A percentile compares a stretch with the other conserved stretches of the same genome.
Evolutionary conservation across 1,139 yeast species (phyloP).

Genomic region (Yamadazyma conglobata): DNA sequence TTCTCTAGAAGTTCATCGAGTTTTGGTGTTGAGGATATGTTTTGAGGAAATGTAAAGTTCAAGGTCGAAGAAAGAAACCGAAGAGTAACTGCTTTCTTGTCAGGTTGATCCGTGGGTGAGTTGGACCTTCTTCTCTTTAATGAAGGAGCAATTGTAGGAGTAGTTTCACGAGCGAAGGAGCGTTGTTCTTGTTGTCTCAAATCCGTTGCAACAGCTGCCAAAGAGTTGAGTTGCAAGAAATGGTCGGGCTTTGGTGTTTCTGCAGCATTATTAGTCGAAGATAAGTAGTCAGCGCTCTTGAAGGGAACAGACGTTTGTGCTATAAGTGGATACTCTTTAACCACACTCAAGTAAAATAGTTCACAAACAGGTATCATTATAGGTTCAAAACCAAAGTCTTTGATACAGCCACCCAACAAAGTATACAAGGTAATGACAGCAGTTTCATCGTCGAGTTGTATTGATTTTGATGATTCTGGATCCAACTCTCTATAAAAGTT

Average conservation of each 20-base stretch:
- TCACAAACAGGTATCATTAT: constrained; percentile 63
- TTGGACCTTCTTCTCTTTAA: constrained; percentile 5
- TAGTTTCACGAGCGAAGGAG: constrained; percentile 4
- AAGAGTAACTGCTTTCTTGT: constrained; percentile 28
- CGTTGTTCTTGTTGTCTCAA: constrained; percentile 19
- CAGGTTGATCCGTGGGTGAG: constrained; percentile 4
- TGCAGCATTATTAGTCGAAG: constrained; percentile 6
- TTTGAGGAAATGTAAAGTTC: constrained; percentile 58
- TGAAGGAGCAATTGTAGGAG: no score
- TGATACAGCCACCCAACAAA: constrained; percentile 65
- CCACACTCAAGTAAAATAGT: constrained; percentile 58
- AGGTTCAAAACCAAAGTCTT: constrained; percentile 76
- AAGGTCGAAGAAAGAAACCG: constrained; percentile 42
- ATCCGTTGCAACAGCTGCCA: constrained; percentile 42
- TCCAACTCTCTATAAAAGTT: constrained; percentile 51
- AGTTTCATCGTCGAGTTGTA: constrained; percentile 36
- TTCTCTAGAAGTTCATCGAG: constrained; percentile 64
- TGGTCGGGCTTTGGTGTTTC: constrained; percentile 14
- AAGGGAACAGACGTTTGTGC: constrained; percentile 40
- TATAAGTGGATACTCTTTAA: constrained; percentile 62
- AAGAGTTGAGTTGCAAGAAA: constrained; percentile 23
- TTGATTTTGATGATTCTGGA: constrained; percentile 29
- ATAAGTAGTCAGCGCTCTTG: constrained; percentile 13
- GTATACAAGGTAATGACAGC: constrained; percentile 53
- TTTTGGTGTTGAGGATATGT: constrained; percentile 66